These are phyloP conservation scores for Avena sativa DNA, from an alignment of 176 grass and related monocot genomes.

Conservation along the genomic window DNA sequence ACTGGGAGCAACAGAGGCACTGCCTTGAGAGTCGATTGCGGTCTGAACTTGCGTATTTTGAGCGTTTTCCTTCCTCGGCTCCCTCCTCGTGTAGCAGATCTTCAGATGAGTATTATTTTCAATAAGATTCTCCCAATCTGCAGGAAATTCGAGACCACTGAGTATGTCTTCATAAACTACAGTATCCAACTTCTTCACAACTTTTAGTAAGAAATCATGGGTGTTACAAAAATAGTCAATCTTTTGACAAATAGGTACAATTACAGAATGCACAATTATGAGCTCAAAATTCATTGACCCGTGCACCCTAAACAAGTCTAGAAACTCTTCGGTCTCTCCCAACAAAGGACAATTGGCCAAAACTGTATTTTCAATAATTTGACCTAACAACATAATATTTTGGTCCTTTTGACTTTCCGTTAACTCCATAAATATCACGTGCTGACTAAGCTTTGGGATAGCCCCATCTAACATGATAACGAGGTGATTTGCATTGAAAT, in stretches of 20 bases:
- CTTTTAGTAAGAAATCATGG: not conserved
- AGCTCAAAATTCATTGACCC: not conserved
- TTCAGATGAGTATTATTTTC: too few species aligned
- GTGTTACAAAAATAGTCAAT: not conserved
- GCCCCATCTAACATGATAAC: not conserved
- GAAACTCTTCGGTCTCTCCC: not conserved
- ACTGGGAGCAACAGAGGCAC: too few species aligned
- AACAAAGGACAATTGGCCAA: not conserved
- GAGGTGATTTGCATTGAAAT: not conserved
- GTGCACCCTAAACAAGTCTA: not conserved
- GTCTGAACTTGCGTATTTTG: too few species aligned
- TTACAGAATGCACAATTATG: not conserved
- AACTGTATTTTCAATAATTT: not conserved
- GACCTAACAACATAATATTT: not conserved
- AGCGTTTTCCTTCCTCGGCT: too few species aligned
- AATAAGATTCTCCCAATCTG: too few species aligned
- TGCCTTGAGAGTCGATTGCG: too few species aligned
- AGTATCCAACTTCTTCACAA: not conserved
- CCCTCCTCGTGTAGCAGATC: too few species aligned
- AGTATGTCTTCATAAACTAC: too few species aligned
- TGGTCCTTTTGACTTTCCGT: not conserved
- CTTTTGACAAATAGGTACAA: not conserved
- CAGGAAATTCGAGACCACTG: too few species aligned
- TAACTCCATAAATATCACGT: not conserved
- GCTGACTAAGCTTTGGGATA: not conserved